Percentiles rank a stretch among this genome's conserved stretches.
These are phyloP conservation scores for Blumeriella jaapii DNA, from an alignment of 2,329 filamentous ascomycete species.

Conservation along the genomic window DNA sequence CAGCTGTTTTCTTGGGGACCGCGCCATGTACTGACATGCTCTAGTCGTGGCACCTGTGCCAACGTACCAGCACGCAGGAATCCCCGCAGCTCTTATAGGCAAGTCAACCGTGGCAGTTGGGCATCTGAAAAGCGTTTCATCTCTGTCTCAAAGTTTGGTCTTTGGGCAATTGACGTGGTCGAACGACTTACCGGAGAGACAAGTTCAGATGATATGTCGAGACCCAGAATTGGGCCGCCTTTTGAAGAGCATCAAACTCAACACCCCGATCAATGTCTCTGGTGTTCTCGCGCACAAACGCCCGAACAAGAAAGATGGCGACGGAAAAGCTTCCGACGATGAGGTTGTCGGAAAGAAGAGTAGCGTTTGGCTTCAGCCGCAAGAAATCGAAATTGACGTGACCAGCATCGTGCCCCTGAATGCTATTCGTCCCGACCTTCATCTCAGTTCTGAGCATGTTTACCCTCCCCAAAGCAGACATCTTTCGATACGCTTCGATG, in stretches of 20 bases:
- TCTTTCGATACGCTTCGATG: slow-evolving; percentile 71
- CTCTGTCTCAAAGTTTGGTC: slow-evolving; percentile 55
- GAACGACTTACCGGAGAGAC: slow-evolving; percentile 27
- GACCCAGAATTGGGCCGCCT: slow-evolving; percentile 27
- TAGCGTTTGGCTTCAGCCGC: not conserved
- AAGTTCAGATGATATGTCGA: slow-evolving; percentile 26
- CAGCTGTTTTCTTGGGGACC: not conserved
- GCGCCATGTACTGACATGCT: slow-evolving; percentile 1
- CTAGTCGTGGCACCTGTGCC: slow-evolving; percentile 7
- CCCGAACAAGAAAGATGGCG: slow-evolving; percentile 11
- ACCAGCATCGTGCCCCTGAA: slow-evolving; percentile 57
- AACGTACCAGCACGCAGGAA: slow-evolving; percentile 9
- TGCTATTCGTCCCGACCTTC: slow-evolving; percentile 60
- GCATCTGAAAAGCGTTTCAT: slow-evolving; percentile 57
- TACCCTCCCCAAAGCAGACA: slow-evolving; percentile 70
- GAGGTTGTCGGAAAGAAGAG: not conserved
- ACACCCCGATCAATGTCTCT: slow-evolving; percentile 41
- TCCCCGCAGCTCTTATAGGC: not conserved
- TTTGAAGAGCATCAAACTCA: slow-evolving; percentile 36
- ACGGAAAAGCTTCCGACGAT: slow-evolving; percentile 4
- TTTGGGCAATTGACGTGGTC: slow-evolving; percentile 45
- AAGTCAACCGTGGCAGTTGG: slow-evolving; percentile 46
- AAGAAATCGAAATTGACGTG: slow-evolving; percentile 46
- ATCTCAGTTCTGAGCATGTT: slow-evolving; percentile 58
- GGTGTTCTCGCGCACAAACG: slow-evolving; percentile 26